Percentiles rank a stretch among this genome's conserved stretches.
Conservation (phyloP, 176 grass and related monocot genomes). For the Aegilops longissima region DNA sequence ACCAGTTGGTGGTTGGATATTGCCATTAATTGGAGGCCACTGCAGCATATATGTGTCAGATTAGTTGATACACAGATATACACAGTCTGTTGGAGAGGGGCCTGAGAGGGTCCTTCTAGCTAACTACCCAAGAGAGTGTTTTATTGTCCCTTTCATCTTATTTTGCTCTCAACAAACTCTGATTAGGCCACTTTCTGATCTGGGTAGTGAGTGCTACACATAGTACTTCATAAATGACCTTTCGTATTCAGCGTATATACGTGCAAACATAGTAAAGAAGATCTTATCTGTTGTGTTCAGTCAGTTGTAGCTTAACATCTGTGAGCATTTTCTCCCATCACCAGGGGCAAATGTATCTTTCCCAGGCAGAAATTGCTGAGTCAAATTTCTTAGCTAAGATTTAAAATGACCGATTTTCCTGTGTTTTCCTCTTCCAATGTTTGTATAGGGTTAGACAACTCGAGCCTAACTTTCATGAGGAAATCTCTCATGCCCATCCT, state of each 20-base stretch:
- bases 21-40: conserved; percentile 45
- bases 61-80: conserved; percentile 43
- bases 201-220: conserved; percentile 13
- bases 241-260: conserved; percentile 26
- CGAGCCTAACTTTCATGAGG: conserved; percentile 28
- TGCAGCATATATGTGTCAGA: conserved; percentile 45
- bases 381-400: not conserved
- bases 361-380: not conserved
- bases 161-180: conserved; percentile 51
- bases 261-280: conserved; percentile 30
- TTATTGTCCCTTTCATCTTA: conserved; percentile 45
- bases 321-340: conserved; percentile 12
- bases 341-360: not conserved
- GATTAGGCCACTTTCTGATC: conserved; percentile 18
- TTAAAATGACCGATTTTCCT: not conserved
- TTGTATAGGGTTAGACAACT: conserved; percentile 25
- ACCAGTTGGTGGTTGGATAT: conserved; percentile 50
- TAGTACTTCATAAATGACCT: conserved; percentile 22
- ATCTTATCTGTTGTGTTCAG: conserved; percentile 26
- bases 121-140: conserved; percentile 53
- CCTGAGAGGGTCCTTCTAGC: conserved; percentile 58
- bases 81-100: conserved; percentile 56
- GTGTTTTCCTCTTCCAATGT: conserved; percentile 12
- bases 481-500: conserved; percentile 42
- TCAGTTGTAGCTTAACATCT: not conserved